Evolutionary conservation across 768 basidiomycete species (phyloP), one percentile per base, ranked within the genome.

Genomic region (Pleurotus giganteus): DNA sequence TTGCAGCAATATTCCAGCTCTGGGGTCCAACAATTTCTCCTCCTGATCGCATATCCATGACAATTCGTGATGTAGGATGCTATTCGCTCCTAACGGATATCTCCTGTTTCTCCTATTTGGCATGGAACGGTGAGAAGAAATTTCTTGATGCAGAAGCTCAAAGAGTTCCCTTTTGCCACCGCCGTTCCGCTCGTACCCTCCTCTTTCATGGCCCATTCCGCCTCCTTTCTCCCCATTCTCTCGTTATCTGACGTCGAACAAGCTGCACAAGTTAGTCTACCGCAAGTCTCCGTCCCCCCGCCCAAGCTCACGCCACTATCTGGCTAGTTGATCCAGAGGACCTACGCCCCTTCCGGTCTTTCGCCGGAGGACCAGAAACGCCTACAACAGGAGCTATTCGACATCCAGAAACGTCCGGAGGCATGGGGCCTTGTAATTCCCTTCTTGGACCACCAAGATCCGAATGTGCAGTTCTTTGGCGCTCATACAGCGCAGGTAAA

Each of bases 401-500:
- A 89, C 57, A 79, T 90, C 9, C 89, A 91, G 68, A 88, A 86
- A 61, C 73, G 77, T 49, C 84, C 80, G 13, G 89, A 89, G 61
- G 89, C 89, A 2, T 94, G 91, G 92, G 91, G 89, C 7, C 72
- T 94, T 44, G 83, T 93, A 17, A 77, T 89, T 31, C 91, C 91
- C 0, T 79, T 94, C 58, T 71, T 94, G 23, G 77, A 84, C 12
- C 76, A 88, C 63, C 71, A 75, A 26, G 88, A 95, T 68, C 78
- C 79, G 50, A 92, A 92, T 63, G 91, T 96, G 8, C 89, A 94
- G 66, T 98, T 96, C 78, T 96, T 93, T 64, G 93, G 94, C 2
- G 94, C 94, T 4, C 94, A 97, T 62, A 97, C 92, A 0, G 83
- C 88, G 2, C 92, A 95, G 65, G 90, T 95, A 58, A 98, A 98